Evolutionary conservation across 768 basidiomycete genomes (phyloP).

Genomic region (Dioszegia hungarica): DNA sequence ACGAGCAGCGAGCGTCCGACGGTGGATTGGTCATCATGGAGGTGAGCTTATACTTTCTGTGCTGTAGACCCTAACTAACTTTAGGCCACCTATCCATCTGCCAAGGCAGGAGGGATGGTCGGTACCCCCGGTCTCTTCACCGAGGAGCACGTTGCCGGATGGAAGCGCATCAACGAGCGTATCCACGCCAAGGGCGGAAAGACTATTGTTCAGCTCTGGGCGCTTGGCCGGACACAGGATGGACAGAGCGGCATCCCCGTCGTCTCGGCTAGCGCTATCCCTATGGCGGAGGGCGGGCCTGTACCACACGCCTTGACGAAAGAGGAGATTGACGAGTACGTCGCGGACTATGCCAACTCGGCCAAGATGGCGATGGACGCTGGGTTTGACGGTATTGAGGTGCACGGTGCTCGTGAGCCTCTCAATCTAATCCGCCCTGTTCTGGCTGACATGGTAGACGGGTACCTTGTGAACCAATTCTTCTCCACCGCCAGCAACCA

Average conservation of each 20-base stretch:
- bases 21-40: slow-evolving; percentile 47
- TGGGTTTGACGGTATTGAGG: slow-evolving; percentile 66
- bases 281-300: slow-evolving; percentile 6
- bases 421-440: no score
- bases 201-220: slow-evolving; percentile 61
- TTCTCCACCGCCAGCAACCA: slow-evolving; percentile 58
- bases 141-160: slow-evolving; percentile 58
- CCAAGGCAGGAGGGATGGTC: slow-evolving; percentile 53
- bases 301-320: slow-evolving; percentile 36
- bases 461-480: slow-evolving; percentile 59
- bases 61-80: neutral
- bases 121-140: slow-evolving; percentile 64
- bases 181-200: slow-evolving; percentile 58
- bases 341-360: slow-evolving; percentile 48
- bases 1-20: slow-evolving; percentile 40
- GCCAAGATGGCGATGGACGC: slow-evolving; percentile 58
- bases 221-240: slow-evolving; percentile 50
- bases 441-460: slow-evolving; percentile 3
- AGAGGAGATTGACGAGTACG: slow-evolving; percentile 49
- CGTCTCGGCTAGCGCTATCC: slow-evolving; percentile 18
- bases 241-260: slow-evolving; percentile 18
- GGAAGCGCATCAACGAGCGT: slow-evolving; percentile 59
- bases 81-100: slow-evolving; percentile 54
- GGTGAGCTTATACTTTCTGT: slow-evolving; percentile 26
- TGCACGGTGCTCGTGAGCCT: slow-evolving; percentile 50